A percentile compares a stretch with the other conserved stretches of the same genome.
Evolutionary conservation across 2,329 filamentous ascomycete species (phyloP).

Genomic region (Penicillium crustosum): DNA sequence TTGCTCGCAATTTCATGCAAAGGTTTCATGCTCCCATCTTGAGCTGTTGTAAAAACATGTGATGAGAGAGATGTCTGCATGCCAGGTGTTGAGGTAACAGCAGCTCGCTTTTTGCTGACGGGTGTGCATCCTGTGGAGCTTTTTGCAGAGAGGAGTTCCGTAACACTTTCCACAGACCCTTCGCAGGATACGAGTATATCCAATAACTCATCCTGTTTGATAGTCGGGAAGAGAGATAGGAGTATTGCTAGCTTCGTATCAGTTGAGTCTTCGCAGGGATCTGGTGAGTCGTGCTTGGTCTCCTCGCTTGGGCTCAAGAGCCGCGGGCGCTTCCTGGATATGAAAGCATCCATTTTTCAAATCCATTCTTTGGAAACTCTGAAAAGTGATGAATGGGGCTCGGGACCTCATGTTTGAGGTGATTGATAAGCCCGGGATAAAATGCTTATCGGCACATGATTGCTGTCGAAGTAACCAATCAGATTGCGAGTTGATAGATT

Average conservation of each 20-base stretch:
- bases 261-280: conserved; percentile 69
- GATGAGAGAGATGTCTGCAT: conserved; percentile 64
- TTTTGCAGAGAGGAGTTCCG: conserved; percentile 52
- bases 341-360: conserved; percentile 41
- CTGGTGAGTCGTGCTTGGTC: conserved; percentile 10
- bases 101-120: conserved; percentile 40
- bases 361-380: neutral
- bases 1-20: conserved; percentile 13
- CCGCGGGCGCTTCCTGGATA: conserved; percentile 39
- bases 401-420: neutral
- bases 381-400: neutral
- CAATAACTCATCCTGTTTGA: conserved; percentile 67
- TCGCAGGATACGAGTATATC: conserved; percentile 76
- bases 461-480: conserved; percentile 32
- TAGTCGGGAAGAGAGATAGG: conserved; percentile 68
- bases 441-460: conserved; percentile 32
- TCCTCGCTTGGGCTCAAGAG: conserved; percentile 13
- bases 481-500: conserved; percentile 3
- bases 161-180: conserved; percentile 70
- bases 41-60: conserved; percentile 46
- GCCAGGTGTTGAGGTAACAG: conserved; percentile 42
- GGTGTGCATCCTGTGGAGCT: conserved; percentile 2
- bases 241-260: conserved; percentile 86
- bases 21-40: conserved; percentile 33
- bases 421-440: conserved; percentile 12